Percentiles rank a stretch among this genome's conserved stretches.
Conservation (phyloP, 495 filamentous ascomycete species). For the Aspergillus wentii region DNA sequence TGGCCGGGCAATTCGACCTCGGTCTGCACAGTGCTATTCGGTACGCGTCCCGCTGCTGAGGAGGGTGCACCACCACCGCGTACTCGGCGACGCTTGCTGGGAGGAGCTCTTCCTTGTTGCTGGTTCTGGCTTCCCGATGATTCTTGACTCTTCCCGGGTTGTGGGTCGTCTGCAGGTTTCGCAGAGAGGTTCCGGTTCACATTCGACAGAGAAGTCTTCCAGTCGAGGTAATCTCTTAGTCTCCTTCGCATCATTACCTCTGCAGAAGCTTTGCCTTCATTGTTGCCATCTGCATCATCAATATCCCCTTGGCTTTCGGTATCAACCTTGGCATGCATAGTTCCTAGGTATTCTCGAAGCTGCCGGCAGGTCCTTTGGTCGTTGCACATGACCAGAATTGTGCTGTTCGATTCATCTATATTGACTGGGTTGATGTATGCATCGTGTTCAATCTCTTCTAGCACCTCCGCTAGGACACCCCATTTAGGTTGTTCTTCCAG, state of each 20-base stretch:
- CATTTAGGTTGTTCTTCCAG: slow-evolving; percentile 95
- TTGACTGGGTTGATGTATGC: slow-evolving; percentile 72
- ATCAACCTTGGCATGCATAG: slow-evolving; percentile 74
- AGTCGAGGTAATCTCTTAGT: slow-evolving; percentile 82
- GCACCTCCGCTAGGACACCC: slow-evolving; percentile 75
- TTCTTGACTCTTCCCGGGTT: slow-evolving; percentile 15
- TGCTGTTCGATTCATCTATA: slow-evolving; percentile 82
- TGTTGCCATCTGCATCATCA: slow-evolving; percentile 33
- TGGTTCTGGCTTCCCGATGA: slow-evolving; percentile 18
- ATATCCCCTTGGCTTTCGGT: slow-evolving; percentile 21
- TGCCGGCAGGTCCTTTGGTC: slow-evolving; percentile 86
- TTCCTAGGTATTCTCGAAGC: slow-evolving; percentile 84
- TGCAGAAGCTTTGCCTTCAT: slow-evolving; percentile 60
- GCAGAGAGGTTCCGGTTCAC: slow-evolving; percentile 73
- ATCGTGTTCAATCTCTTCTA: slow-evolving; percentile 92
- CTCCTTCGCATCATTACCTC: slow-evolving; percentile 84
- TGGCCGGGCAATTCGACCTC: slow-evolving; percentile 78
- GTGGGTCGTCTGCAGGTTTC: slow-evolving; percentile 18
- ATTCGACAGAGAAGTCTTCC: slow-evolving; percentile 86
- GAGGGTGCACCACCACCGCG: slow-evolving; percentile 69
- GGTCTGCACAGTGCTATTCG: slow-evolving; percentile 65
- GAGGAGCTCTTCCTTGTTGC: slow-evolving; percentile 61
- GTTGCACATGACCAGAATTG: slow-evolving; percentile 91
- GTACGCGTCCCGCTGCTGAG: slow-evolving; percentile 48
- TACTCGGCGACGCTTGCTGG: slow-evolving; percentile 85